Base-by-base conservation (phyloP, 2,329 filamentous ascomycete species). In the Cercospora citrullina region DNA sequence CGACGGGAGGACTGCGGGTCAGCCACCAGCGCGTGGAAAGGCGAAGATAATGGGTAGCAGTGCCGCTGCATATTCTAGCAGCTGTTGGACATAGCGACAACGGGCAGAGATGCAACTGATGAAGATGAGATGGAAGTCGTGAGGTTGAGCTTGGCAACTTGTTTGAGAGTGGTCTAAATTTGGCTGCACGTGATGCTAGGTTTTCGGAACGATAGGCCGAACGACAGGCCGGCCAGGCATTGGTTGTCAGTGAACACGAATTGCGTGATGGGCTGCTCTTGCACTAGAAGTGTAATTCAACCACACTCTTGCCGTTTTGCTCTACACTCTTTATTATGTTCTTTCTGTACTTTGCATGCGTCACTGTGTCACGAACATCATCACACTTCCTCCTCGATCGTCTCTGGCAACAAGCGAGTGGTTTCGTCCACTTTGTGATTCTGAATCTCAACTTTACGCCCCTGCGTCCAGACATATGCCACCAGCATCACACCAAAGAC, bases 401-500 rank as follows among this genome's bases (percentile, higher is more conserved):
- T 57, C 21, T 72, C 69, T 14, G 64, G 65, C 30, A 72, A 59
- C 57, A 72, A 59, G 4, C 64, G 60, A 42, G 67, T 72, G 36
- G 61, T 67, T 31, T 72, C 68, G 16, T 66, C 62, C n/a, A 69
- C 58, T 42, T 63, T 64, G 28, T 60, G 62, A 30, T 67, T 48
- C 60, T 67, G 51, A 53, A 59, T 57, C 10, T 66, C 64, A 23
- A 69, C 63, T 23, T 69, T 66, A 3, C 66, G 68, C 8, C 69
- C 71, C 36, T 76, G 72, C 5, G 70, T 58, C 66, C 68, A 69
- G 0, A 96, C 92, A 77, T 87, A 96, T 0, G 76, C 78, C 9
- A 94, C 89, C n/a, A 96, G 81, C 3, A 80, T 81, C 2, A 84
- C 68, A 0, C 93, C 93, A 5, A 94, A 83, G 0, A 86, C 75